A percentile compares a stretch with the other conserved stretches of the same genome.
These are phyloP conservation scores for Trichoderma lentiforme DNA, from an alignment of 2,329 filamentous ascomycete species.

Conservation along the genomic window DNA sequence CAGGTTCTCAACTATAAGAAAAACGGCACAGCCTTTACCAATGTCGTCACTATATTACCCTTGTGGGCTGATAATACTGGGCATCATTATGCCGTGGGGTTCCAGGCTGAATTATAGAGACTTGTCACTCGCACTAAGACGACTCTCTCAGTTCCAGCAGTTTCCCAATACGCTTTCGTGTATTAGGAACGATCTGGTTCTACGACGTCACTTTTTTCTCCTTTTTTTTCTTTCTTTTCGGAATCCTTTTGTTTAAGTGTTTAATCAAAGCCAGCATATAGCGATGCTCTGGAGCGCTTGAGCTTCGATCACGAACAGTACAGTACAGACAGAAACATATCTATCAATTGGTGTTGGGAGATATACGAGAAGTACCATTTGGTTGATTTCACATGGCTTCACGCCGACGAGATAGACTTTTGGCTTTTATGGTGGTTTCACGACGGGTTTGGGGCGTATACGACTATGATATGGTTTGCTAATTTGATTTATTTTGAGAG, in stretches of 20 bases:
- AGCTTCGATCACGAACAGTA: background rate
- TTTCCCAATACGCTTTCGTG: background rate
- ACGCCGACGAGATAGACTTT: background rate
- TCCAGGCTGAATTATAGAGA: conserved; percentile 63
- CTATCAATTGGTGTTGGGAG: background rate
- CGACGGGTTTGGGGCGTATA: background rate
- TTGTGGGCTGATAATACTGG: conserved; percentile 63
- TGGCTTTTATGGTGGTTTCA: background rate
- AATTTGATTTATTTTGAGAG: background rate
- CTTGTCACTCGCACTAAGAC: no score
- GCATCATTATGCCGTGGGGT: conserved; percentile 74
- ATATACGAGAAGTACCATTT: background rate
- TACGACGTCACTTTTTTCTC: background rate
- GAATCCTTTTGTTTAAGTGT: background rate
- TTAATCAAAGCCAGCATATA: background rate
- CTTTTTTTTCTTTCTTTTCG: background rate
- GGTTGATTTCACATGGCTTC: background rate
- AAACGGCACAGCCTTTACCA: conserved; percentile 75
- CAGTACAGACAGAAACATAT: background rate
- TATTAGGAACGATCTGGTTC: background rate
- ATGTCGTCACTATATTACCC: conserved; percentile 81
- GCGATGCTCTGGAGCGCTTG: background rate
- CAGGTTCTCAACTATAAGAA: conserved; percentile 76
- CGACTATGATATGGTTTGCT: background rate
- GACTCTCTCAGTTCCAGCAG: background rate